A percentile compares a stretch with the other conserved stretches of the same genome.
Conservation (phyloP, 1,284 basidiomycete genomes). For the Rhizoctonia solani region DNA sequence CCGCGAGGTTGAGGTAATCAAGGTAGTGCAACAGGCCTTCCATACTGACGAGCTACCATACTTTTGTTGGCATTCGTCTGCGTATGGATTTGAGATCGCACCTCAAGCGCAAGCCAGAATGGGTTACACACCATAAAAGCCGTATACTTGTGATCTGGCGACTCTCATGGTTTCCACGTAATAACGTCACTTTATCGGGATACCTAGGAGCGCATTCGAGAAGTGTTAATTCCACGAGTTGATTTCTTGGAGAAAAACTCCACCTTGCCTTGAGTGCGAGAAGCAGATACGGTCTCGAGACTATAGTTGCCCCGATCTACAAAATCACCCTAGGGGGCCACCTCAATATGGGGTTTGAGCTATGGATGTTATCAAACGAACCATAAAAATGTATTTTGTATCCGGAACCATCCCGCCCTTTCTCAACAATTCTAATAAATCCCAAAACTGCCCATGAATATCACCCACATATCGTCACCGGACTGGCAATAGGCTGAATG, state of each 20-base stretch:
- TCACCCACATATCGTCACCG: constrained; percentile 93
- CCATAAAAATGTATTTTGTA: constrained; percentile 98
- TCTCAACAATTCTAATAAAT: constrained; percentile 85
- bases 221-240: no score
- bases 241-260: no score
- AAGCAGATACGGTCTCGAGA: constrained; percentile 93
- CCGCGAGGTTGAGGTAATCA: constrained; percentile 91
- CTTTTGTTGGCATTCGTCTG: constrained; percentile 96
- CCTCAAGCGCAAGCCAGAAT: not conserved
- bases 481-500: constrained; percentile 89
- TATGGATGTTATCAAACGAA: constrained; percentile 43
- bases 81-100: not conserved
- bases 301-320: constrained; percentile 97
- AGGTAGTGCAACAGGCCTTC: constrained; percentile 95
- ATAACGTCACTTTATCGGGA: constrained; percentile 87
- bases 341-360: not conserved
- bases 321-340: constrained; percentile 80
- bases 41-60: constrained; percentile 93
- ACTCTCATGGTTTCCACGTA: constrained; percentile 95
- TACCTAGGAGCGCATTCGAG: constrained; percentile 58
- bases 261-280: constrained; percentile 90
- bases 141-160: constrained; percentile 98
- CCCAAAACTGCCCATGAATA: constrained; percentile 97
- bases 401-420: constrained; percentile 87
- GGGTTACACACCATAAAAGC: constrained; percentile 85